phyloP scores from a whole-genome alignment of 192 early-diverging fungal genomes.

The Polychytrium aggregatum region DNA sequence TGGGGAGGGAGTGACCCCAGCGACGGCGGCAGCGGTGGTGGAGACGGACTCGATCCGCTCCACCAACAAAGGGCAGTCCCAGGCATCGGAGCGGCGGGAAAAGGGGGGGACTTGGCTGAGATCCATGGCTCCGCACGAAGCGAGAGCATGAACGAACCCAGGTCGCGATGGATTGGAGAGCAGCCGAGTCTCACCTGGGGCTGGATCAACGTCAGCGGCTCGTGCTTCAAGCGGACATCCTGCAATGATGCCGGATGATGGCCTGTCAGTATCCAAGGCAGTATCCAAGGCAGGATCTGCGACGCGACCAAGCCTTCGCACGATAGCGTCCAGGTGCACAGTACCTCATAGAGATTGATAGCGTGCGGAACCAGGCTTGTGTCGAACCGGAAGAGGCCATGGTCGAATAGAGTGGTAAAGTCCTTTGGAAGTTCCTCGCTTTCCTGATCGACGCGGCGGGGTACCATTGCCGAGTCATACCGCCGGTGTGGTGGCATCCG shows the following conservation, averaged over 20 bases:
- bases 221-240: slow-evolving; percentile 38
- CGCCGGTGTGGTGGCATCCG: too few species aligned
- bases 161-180: too few species aligned
- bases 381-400: slow-evolving; percentile 43
- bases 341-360: slow-evolving; percentile 34
- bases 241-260: slow-evolving; percentile 9
- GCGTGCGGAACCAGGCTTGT: slow-evolving; percentile 36
- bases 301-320: slow-evolving; percentile 1
- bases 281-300: slow-evolving; percentile 6
- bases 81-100: too few species aligned
- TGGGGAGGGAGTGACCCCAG: too few species aligned
- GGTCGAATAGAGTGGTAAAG: slow-evolving; percentile 49
- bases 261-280: too few species aligned
- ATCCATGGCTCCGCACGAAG: neutral
- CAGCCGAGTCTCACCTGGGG: slow-evolving; percentile 40
- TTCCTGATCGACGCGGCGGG: slow-evolving; percentile 18
- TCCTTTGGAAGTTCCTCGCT: slow-evolving; percentile 57
- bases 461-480: too few species aligned
- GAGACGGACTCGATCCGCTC: too few species aligned
- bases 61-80: too few species aligned
- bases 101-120: too few species aligned
- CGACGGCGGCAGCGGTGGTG: too few species aligned
- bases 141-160: too few species aligned
- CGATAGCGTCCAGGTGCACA: neutral
- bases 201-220: slow-evolving; percentile 47